Evolutionary conservation across 148 eudicot genomes (phyloP).

Genomic region (Rhododendron ovatum): DNA sequence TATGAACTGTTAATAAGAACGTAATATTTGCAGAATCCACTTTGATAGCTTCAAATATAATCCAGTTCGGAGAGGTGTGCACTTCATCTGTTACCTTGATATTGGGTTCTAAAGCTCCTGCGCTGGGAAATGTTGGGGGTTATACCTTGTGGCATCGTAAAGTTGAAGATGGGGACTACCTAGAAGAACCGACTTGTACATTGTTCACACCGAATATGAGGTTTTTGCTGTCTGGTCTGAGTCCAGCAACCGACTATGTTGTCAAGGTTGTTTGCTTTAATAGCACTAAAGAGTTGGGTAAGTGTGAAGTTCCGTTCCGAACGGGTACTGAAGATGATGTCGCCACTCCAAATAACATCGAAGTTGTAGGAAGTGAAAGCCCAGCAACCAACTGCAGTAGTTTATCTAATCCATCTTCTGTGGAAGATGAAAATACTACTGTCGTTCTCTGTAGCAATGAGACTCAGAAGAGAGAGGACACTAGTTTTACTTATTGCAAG

Average conservation of each 20-base stretch:
- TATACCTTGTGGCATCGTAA: slow-evolving; percentile 70
- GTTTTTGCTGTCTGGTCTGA: slow-evolving; percentile 46
- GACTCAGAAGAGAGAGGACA: slow-evolving; percentile 31
- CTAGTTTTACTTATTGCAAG: slow-evolving; percentile 20
- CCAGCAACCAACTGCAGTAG: slow-evolving; percentile 71
- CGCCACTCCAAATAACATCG: slow-evolving; percentile 6
- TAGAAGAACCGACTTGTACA: slow-evolving; percentile 51
- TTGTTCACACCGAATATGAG: slow-evolving; percentile 45
- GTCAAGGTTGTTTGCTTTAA: slow-evolving; percentile 49
- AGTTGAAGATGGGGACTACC: slow-evolving; percentile 42
- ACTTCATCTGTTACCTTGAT: slow-evolving; percentile 48
- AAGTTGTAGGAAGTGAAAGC: slow-evolving; percentile 59
- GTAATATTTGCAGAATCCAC: slow-evolving; percentile 35
- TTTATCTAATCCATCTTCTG: slow-evolving; percentile 85
- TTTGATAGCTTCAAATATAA: slow-evolving; percentile 22
- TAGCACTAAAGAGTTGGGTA: slow-evolving; percentile 31
- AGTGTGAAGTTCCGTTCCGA: slow-evolving; percentile 38
- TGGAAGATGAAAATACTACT: slow-evolving; percentile 81
- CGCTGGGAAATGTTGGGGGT: slow-evolving; percentile 20
- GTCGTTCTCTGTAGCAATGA: slow-evolving; percentile 25
- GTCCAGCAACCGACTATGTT: slow-evolving; percentile 56
- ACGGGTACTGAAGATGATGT: slow-evolving; percentile 26
- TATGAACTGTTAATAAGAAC: not conserved
- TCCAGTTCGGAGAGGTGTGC: slow-evolving; percentile 47
- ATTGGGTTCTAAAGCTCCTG: slow-evolving; percentile 36